These are phyloP conservation scores for Dendrobium chrysotoxum DNA, from an alignment of 106 monocot species.

Conservation along the genomic window DNA sequence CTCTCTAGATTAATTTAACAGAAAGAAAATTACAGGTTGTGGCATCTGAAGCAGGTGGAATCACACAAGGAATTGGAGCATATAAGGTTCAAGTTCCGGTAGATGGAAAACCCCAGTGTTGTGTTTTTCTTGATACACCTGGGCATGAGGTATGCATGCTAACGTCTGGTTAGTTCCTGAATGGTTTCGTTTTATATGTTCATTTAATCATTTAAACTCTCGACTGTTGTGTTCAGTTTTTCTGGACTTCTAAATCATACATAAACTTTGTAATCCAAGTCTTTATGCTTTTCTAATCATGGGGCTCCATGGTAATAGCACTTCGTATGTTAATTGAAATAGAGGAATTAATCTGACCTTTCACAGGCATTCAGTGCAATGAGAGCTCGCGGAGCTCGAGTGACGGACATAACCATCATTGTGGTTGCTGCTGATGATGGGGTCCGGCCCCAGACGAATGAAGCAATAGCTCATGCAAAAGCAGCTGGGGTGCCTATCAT, in stretches of 20 bases:
- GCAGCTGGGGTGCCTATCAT: constrained; percentile 94
- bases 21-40: constrained; percentile 49
- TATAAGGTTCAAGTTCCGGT: constrained; percentile 76
- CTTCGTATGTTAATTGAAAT: not conserved
- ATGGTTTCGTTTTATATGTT: not conserved
- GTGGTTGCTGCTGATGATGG: constrained; percentile 99
- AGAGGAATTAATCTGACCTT: constrained; percentile 4
- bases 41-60: constrained; percentile 96
- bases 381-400: constrained; percentile 93
- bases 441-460: constrained; percentile 92
- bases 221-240: not conserved
- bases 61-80: constrained; percentile 98
- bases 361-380: constrained; percentile 92
- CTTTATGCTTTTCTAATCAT: not conserved
- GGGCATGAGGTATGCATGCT: constrained; percentile 75
- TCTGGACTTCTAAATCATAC: not conserved
- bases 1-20: constrained; percentile 7
- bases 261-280: not conserved
- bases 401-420: constrained; percentile 87
- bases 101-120: constrained; percentile 62
- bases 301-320: not conserved
- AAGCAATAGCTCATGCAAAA: constrained; percentile 98
- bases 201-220: not conserved
- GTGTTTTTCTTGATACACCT: constrained; percentile 95
- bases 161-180: not conserved